Conservation (phyloP, 106 monocot species). For the Phalaenopsis equestris region DNA sequence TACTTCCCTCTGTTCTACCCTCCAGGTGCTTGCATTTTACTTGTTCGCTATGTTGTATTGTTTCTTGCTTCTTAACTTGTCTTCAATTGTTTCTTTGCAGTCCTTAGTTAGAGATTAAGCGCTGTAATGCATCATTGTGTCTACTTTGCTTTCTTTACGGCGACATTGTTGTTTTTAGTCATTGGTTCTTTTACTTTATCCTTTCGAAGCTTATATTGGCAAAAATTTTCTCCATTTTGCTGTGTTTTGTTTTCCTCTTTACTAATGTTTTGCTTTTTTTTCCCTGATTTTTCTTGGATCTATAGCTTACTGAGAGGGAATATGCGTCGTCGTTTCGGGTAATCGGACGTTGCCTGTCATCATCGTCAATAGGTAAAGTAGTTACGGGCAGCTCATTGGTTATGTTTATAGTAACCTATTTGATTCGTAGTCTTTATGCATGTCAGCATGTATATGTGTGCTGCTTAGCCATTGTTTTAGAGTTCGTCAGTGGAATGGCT, state of each 20-base stretch:
- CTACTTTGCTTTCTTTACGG: background rate
- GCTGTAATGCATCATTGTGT: background rate
- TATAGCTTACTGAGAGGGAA: background rate
- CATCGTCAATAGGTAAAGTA: conserved; percentile 2
- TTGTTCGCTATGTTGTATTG: background rate
- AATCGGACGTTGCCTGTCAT: background rate
- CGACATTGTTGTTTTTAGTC: background rate
- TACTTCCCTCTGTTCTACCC: background rate
- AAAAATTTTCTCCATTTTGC: background rate
- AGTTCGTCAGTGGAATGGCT: background rate
- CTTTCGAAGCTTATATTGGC: background rate
- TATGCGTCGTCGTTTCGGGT: conserved; percentile 1
- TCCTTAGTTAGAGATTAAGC: no score
- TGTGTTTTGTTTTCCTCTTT: no score
- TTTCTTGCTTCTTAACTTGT: background rate
- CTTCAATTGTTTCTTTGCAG: no score
- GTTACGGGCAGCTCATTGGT: background rate
- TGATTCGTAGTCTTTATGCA: background rate
- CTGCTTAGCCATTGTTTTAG: background rate
- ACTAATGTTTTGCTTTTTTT: background rate
- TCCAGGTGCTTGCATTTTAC: background rate
- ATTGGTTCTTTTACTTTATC: no score
- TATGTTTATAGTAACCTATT: background rate
- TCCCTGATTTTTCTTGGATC: background rate
- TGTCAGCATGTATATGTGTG: background rate